phyloP scores from a whole-genome alignment of 2,329 filamentous ascomycete species.

The Delphinella strobiligena region DNA sequence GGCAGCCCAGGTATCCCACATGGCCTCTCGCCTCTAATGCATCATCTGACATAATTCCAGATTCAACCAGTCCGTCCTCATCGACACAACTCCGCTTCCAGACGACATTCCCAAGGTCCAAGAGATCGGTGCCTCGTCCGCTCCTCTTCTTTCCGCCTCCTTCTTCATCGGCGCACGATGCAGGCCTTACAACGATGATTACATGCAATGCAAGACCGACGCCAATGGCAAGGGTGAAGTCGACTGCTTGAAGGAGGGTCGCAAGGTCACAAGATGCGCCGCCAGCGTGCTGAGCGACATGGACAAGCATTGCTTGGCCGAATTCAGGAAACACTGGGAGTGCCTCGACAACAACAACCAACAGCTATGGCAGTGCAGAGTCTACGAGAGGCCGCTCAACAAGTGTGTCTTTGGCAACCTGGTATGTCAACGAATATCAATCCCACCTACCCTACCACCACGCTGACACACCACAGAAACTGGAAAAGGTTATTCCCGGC shows the following conservation, averaged over 20 bases:
- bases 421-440: conserved; percentile 43
- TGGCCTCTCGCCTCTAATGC: conserved; percentile 5
- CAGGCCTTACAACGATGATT: conserved; percentile 94
- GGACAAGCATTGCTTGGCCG: conserved; percentile 82
- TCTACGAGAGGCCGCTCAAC: conserved; percentile 79
- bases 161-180: conserved; percentile 97
- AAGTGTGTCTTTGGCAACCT: conserved; percentile 92
- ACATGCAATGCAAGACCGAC: conserved; percentile 98
- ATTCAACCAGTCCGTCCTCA: conserved; percentile 86
- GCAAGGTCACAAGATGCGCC: conserved; percentile 92
- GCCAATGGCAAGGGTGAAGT: conserved; percentile 81
- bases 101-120: conserved; percentile 82
- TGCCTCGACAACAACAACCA: conserved; percentile 98
- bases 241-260: conserved; percentile 90
- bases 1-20: conserved; percentile 44
- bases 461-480: conserved; percentile 22
- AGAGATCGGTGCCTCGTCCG: conserved; percentile 87
- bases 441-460: neutral
- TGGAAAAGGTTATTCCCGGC: conserved; percentile 41
- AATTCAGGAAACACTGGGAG: conserved; percentile 90
- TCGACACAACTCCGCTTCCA: conserved; percentile 93
- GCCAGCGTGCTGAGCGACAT: conserved; percentile 94
- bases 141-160: conserved; percentile 78
- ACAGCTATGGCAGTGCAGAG: conserved; percentile 89
- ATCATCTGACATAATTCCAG: conserved; percentile 36